Percentiles rank a stretch among this genome's conserved stretches.
These are phyloP conservation scores for Straminergon stramineum DNA, from an alignment of 225 moss, liverwort and hornwort species.

Conservation along the genomic window DNA sequence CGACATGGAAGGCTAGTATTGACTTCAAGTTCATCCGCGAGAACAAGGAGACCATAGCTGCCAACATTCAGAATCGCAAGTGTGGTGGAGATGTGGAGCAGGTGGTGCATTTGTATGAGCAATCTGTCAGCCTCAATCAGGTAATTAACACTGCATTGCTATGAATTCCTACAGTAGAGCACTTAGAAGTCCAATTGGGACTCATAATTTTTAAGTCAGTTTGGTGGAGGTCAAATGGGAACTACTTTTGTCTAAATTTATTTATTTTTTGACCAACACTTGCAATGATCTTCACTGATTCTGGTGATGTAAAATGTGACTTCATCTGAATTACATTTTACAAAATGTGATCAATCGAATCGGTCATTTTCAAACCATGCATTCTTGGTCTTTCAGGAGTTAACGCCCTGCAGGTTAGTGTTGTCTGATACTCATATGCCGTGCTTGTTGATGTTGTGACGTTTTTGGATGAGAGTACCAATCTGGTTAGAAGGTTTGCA, in stretches of 20 bases:
- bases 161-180: not conserved
- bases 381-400: not conserved
- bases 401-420: not conserved
- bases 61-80: constrained; percentile 71
- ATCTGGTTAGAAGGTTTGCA: constrained; percentile 17
- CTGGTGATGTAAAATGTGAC: not conserved
- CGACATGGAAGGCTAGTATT: constrained; percentile 93
- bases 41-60: constrained; percentile 62
- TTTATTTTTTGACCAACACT: not conserved
- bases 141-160: constrained; percentile 11
- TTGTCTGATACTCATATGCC: not conserved
- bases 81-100: constrained; percentile 79
- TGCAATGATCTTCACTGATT: not conserved
- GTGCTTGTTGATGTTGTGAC: not conserved
- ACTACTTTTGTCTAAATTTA: not conserved
- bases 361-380: not conserved
- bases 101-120: constrained; percentile 88
- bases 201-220: not conserved
- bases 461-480: not conserved
- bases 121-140: constrained; percentile 65
- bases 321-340: not conserved
- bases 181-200: not conserved
- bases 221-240: not conserved
- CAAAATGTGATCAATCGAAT: not conserved
- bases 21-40: constrained; percentile 99